These are phyloP conservation scores for Yamadazyma nakazawae DNA, from an alignment of 805 yeast species.

Conservation along the genomic window DNA sequence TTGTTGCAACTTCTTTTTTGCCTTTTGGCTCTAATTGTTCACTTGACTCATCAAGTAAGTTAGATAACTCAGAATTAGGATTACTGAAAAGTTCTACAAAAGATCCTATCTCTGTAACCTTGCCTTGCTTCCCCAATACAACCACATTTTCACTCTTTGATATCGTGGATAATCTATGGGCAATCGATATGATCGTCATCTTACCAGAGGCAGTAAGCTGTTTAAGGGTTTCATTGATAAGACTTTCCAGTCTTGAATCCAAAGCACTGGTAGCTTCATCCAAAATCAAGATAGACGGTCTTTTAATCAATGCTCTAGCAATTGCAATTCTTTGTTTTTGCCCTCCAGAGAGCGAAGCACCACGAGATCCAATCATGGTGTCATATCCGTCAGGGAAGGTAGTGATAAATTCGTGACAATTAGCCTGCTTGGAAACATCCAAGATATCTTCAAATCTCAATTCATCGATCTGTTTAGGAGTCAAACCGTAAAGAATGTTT, in stretches of 20 bases:
- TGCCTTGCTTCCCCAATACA: slow-evolving; percentile 41
- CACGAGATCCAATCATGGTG: slow-evolving; percentile 53
- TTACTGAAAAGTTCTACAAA: slow-evolving; percentile 40
- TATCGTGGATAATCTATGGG: slow-evolving; percentile 44
- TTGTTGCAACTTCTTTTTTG: slow-evolving; percentile 15
- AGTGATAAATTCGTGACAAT: slow-evolving; percentile 54
- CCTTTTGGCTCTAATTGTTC: slow-evolving; percentile 16
- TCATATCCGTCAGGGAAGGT: slow-evolving; percentile 60
- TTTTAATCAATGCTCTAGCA: slow-evolving; percentile 68
- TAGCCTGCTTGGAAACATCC: slow-evolving; percentile 49
- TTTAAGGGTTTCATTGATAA: slow-evolving; percentile 40
- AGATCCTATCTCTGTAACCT: slow-evolving; percentile 39
- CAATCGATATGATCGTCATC: slow-evolving; percentile 43
- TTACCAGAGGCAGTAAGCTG: slow-evolving; percentile 35
- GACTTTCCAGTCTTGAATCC: slow-evolving; percentile 49
- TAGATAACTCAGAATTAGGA: slow-evolving; percentile 40
- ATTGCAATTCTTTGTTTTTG: slow-evolving; percentile 76
- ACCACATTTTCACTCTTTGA: slow-evolving; percentile 43
- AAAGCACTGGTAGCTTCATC: slow-evolving; percentile 72
- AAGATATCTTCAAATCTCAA: slow-evolving; percentile 41
- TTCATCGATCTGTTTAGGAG: slow-evolving; percentile 30
- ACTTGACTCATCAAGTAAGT: slow-evolving; percentile 36
- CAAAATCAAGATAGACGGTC: slow-evolving; percentile 59
- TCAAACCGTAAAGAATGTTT: slow-evolving; percentile 52
- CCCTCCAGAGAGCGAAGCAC: slow-evolving; percentile 65